phyloP scores from a whole-genome alignment of 306 rosid genomes.

The Cicer arietinum region DNA sequence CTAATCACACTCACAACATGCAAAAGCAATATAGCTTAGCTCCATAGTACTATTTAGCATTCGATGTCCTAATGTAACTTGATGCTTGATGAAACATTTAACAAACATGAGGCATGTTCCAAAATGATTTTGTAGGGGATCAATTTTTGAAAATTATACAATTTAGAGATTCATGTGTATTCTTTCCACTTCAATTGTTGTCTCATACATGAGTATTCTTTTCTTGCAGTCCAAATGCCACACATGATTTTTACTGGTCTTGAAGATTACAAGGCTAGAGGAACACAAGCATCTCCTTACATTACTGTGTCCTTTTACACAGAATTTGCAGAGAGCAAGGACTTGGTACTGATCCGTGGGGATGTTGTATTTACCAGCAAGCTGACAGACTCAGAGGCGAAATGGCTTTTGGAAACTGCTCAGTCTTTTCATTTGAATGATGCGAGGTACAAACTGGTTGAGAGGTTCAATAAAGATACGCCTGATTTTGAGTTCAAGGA shows the following conservation, averaged over 20 bases:
- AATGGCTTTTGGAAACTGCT: conserved; percentile 84
- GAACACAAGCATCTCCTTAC: conserved; percentile 94
- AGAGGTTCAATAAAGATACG: conserved; percentile 82
- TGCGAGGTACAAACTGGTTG: conserved; percentile 74
- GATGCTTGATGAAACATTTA: conserved; percentile 26
- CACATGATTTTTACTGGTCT: conserved; percentile 85
- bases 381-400: conserved; percentile 75
- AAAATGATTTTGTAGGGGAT: neutral
- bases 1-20: neutral
- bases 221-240: conserved; percentile 78
- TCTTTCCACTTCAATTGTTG: conserved; percentile 9
- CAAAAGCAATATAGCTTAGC: neutral
- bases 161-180: neutral
- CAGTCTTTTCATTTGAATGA: conserved; percentile 88
- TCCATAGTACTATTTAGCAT: neutral
- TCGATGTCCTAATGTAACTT: conserved; percentile 12
- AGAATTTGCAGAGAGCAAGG: conserved; percentile 91
- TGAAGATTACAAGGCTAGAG: conserved; percentile 94
- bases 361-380: conserved; percentile 85
- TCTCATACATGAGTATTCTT: conserved; percentile 29
- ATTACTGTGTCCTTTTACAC: conserved; percentile 68
- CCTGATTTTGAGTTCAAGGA: conserved; percentile 93
- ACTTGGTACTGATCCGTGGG: conserved; percentile 81
- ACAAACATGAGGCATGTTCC: neutral
- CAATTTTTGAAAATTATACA: neutral